phyloP scores from a whole-genome alignment of 2,329 filamentous ascomycete species.

The Trichoderma sp. region DNA sequence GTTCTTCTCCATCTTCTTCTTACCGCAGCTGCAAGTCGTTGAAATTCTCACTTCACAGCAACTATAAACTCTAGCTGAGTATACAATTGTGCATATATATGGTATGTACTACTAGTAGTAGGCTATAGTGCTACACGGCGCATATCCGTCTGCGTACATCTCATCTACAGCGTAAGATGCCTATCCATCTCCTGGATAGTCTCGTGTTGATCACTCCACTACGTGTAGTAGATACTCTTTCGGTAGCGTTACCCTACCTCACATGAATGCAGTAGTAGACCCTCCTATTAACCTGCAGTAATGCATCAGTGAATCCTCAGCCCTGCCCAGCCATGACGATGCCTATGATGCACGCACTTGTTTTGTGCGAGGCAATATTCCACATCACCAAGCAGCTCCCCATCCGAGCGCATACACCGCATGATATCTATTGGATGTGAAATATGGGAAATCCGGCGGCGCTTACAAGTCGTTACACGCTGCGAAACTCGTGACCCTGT shows the following conservation, averaged over 20 bases:
- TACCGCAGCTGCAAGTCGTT: background rate
- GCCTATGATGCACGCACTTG: background rate
- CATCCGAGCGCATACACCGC: background rate
- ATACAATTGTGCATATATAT: background rate
- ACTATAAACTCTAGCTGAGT: background rate
- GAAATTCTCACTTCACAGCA: background rate
- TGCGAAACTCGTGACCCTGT: background rate
- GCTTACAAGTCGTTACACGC: background rate
- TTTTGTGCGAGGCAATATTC: background rate
- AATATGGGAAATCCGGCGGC: background rate
- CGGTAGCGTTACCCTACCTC: background rate
- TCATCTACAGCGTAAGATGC: too few relatives aligned
- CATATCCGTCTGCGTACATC: too few relatives aligned
- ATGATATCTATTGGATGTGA: background rate
- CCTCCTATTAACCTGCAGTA: too few relatives aligned
- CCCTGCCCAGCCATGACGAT: background rate
- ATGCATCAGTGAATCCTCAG: background rate
- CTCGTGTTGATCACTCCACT: too few relatives aligned
- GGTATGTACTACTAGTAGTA: too few relatives aligned
- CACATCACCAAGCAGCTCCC: background rate
- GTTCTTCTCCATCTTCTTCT: background rate
- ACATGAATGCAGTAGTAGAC: background rate
- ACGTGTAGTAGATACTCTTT: too few relatives aligned
- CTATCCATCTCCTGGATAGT: too few relatives aligned
- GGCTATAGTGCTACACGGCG: too few relatives aligned